A percentile compares a stretch with the other conserved stretches of the same genome.
These are phyloP conservation scores for Furcasterigmium sp. DNA, from an alignment of 2,329 filamentous ascomycete species.

Conservation along the genomic window DNA sequence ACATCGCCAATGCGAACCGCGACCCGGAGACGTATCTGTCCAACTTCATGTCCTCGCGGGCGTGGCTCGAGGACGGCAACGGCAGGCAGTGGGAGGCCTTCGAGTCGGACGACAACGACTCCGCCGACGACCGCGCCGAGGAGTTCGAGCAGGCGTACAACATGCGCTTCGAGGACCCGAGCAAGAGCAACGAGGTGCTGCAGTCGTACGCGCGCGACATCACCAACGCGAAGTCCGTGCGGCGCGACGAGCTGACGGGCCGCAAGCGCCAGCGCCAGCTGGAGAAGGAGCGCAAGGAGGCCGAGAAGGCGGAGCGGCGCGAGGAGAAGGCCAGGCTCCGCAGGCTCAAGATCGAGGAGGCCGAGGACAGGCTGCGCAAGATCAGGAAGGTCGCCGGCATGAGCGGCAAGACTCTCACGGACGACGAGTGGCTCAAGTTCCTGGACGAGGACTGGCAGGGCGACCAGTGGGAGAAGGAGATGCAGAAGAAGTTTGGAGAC, in stretches of 20 bases:
- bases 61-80: conserved; percentile 69
- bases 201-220: conserved; percentile 86
- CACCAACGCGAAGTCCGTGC: conserved; percentile 74
- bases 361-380: conserved; percentile 78
- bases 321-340: conserved; percentile 79
- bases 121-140: conserved; percentile 70
- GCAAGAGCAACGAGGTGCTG: conserved; percentile 80
- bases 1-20: conserved; percentile 73
- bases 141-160: conserved; percentile 93
- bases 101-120: conserved; percentile 73
- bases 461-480: conserved; percentile 83
- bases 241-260: conserved; percentile 73
- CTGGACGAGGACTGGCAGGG: conserved; percentile 87
- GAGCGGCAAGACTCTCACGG: conserved; percentile 56
- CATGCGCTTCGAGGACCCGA: conserved; percentile 88
- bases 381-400: conserved; percentile 87
- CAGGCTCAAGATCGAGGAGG: conserved; percentile 85
- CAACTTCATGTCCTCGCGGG: conserved; percentile 88
- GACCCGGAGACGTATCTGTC: conserved; percentile 91
- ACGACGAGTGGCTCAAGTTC: conserved; percentile 80
- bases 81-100: conserved; percentile 70
- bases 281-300: conserved; percentile 72
- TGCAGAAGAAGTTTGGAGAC: conserved; percentile 83
- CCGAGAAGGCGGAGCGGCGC: conserved; percentile 68
- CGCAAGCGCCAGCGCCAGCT: conserved; percentile 74